These are phyloP conservation scores for Nitzschia sp. DNA, from an alignment of 108 stramenopile genomes.

Conservation along the genomic window DNA sequence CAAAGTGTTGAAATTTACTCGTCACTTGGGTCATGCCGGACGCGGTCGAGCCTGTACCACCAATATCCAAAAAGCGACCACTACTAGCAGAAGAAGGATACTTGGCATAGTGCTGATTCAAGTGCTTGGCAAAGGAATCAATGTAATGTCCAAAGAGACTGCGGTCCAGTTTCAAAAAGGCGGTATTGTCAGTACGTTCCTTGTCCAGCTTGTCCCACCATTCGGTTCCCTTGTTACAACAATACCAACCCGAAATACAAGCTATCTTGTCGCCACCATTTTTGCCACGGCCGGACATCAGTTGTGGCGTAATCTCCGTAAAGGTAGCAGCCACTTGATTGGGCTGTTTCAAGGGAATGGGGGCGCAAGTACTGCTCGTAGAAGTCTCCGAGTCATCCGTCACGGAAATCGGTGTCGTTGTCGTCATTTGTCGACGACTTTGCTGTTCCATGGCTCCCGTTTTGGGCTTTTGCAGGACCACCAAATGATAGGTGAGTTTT, in stretches of 20 bases:
- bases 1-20: slow-evolving; percentile 51
- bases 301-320: slow-evolving; percentile 29
- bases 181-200: slow-evolving; percentile 37
- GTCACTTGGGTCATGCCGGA: slow-evolving; percentile 53
- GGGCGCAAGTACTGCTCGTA: neutral
- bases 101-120: slow-evolving; percentile 41
- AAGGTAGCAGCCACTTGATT: neutral
- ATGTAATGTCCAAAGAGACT: slow-evolving; percentile 51
- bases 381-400: neutral
- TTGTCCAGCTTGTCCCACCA: slow-evolving; percentile 32
- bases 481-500: slow-evolving; percentile 51
- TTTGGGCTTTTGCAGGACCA: slow-evolving; percentile 42
- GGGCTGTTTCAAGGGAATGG: neutral
- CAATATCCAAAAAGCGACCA: slow-evolving; percentile 54
- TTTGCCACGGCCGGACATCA: slow-evolving; percentile 49
- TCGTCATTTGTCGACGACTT: too few species aligned
- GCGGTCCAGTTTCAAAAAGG: slow-evolving; percentile 31
- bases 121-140: slow-evolving; percentile 41
- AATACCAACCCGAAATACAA: slow-evolving; percentile 56
- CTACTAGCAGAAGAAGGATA: slow-evolving; percentile 18
- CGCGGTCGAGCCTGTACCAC: slow-evolving; percentile 47
- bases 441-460: neutral
- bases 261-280: slow-evolving; percentile 31
- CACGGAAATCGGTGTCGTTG: neutral
- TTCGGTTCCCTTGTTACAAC: slow-evolving; percentile 44